phyloP scores from a whole-genome alignment of 1,284 basidiomycete genomes.

The Ceratobasidium sp. region DNA sequence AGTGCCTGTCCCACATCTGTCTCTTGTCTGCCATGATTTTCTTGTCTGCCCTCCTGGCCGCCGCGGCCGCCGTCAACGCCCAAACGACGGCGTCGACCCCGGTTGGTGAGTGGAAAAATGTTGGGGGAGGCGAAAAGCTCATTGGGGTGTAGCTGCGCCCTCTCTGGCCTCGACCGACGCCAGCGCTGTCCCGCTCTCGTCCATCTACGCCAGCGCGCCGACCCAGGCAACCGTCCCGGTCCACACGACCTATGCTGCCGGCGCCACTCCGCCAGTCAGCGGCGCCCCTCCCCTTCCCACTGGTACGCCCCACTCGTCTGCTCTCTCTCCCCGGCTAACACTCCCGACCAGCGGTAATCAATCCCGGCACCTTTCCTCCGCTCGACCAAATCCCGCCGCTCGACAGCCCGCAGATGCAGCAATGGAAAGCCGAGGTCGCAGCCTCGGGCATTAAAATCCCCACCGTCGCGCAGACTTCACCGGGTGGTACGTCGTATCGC shows the following conservation, averaged over 20 bases:
- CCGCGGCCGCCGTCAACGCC: conserved; percentile 16
- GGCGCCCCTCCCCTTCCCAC: conserved; percentile 73
- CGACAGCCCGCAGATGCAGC: conserved; percentile 67
- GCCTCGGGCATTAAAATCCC: conserved; percentile 70
- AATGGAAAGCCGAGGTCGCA: conserved; percentile 78
- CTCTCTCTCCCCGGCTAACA: conserved; percentile 19
- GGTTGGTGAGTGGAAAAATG: conserved; percentile 1
- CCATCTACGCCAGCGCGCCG: conserved; percentile 72
- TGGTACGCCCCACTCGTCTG: conserved; percentile 57
- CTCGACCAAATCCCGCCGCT: conserved; percentile 76
- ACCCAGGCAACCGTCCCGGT: conserved; percentile 64
- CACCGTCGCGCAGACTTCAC: conserved; percentile 63
- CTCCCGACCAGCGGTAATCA: conserved; percentile 60
- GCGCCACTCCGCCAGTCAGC: conserved; percentile 67
- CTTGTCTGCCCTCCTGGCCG: conserved; percentile 16
- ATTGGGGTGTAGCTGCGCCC: neutral
- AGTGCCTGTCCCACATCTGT: neutral
- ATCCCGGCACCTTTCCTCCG: conserved; percentile 67
- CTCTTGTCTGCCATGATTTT: neutral
- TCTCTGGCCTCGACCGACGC: conserved; percentile 41
- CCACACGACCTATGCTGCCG: conserved; percentile 66
- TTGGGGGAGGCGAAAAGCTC: neutral
- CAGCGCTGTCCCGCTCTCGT: conserved; percentile 51
- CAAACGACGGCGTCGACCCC: neutral
- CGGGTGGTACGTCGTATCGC: conserved; percentile 8